These are phyloP conservation scores for Barbarea vulgaris DNA, from an alignment of 345 rosid genomes.

Conservation along the genomic window DNA sequence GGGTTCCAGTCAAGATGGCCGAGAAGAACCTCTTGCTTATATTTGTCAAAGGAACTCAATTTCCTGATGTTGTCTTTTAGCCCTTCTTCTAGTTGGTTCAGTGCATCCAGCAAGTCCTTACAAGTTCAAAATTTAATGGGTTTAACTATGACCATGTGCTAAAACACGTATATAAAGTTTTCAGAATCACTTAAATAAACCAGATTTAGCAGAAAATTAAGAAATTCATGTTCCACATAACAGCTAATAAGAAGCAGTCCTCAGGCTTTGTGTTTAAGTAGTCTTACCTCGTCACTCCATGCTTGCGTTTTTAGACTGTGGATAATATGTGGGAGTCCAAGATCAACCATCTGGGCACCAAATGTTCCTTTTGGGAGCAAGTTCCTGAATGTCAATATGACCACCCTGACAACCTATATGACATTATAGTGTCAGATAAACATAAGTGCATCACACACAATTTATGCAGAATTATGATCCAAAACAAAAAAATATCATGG, in stretches of 20 bases:
- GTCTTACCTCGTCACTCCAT: slow-evolving; percentile 96
- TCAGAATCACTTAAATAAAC: not conserved
- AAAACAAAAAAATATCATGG: slow-evolving; percentile 20
- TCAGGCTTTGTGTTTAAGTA: slow-evolving; percentile 23
- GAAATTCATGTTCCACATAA: slow-evolving; percentile 2
- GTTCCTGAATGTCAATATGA: slow-evolving; percentile 77
- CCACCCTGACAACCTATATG: slow-evolving; percentile 86
- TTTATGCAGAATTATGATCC: not conserved
- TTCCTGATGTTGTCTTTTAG: slow-evolving; percentile 78
- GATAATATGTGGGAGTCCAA: slow-evolving; percentile 88
- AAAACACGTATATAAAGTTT: not conserved
- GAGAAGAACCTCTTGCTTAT: slow-evolving; percentile 95
- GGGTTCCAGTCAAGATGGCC: slow-evolving; percentile 99
- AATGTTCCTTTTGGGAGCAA: slow-evolving; percentile 81
- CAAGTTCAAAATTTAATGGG: slow-evolving; percentile 1
- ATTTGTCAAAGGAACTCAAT: slow-evolving; percentile 91
- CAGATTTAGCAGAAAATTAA: not conserved
- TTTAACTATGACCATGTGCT: not conserved
- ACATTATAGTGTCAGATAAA: slow-evolving; percentile 31
- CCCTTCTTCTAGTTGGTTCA: slow-evolving; percentile 84
- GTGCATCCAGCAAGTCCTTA: slow-evolving; percentile 85
- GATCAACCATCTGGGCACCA: slow-evolving; percentile 97
- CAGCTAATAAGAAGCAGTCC: not conserved
- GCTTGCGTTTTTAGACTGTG: slow-evolving; percentile 91
- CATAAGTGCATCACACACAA: not conserved